Percentiles rank a stretch among this genome's conserved stretches.
Conservation (phyloP, 768 basidiomycete species). For the Mycena chlorophos region DNA sequence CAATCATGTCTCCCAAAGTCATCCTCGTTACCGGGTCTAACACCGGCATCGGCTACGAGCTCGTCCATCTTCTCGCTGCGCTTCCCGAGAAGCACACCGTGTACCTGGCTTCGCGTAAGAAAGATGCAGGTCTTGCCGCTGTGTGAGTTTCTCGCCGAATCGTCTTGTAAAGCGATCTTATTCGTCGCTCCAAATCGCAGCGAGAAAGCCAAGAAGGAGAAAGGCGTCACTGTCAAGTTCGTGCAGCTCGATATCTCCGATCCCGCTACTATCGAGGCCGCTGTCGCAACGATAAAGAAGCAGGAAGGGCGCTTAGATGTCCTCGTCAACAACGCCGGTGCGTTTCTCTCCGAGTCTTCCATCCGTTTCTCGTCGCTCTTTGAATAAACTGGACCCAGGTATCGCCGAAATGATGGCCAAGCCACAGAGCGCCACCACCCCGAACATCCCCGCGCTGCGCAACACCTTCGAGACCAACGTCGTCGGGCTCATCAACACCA, state of each 20-base stretch:
- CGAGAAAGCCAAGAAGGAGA: conserved; percentile 31
- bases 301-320: conserved; percentile 45
- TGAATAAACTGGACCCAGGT: conserved; percentile 24
- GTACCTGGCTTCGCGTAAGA: conserved; percentile 42
- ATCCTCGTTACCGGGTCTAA: conserved; percentile 44
- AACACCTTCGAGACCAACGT: conserved; percentile 44
- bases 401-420: conserved; percentile 29
- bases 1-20: conserved; percentile 23
- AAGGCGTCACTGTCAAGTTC: conserved; percentile 27
- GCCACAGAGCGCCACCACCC: conserved; percentile 22
- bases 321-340: conserved; percentile 47
- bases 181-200: conserved; percentile 17
- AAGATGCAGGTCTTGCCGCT: conserved; percentile 41
- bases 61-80: conserved; percentile 42
- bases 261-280: conserved; percentile 31
- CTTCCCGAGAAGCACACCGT: conserved; percentile 44
- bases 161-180: background rate
- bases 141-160: conserved; percentile 29
- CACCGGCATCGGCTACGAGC: conserved; percentile 46
- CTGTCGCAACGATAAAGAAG: conserved; percentile 36
- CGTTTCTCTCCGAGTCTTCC: background rate
- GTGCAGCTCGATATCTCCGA: conserved; percentile 43
- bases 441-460: conserved; percentile 29
- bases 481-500: conserved; percentile 44
- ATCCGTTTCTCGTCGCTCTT: background rate